Base-by-base conservation (phyloP, 2,329 filamentous ascomycete genomes). In the Parascedosporium putredinis region DNA sequence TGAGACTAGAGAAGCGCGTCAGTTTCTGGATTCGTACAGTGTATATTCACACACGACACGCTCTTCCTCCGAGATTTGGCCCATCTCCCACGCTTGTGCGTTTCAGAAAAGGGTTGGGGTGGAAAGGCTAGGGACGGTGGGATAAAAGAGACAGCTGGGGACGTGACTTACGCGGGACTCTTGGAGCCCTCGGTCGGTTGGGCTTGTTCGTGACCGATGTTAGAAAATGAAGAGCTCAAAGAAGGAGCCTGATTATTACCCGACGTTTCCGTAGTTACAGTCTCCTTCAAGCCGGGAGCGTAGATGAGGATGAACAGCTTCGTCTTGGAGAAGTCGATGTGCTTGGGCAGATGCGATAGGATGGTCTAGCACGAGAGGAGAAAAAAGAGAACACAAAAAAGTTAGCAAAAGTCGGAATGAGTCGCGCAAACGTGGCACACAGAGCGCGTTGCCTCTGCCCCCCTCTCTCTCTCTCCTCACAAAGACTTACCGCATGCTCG, bases 291-390 rank as follows among this genome's bases (percentile, higher is more conserved):
- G 47, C 79, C 76, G 1, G 91, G 91, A 2, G 88, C 82, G 66
- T 95, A 95, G 61, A 97, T 91, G 56, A 97, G 75, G 51, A 97
- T 77, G 60, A 95, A 94, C 22, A 96, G 74, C 61, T 87, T 86
- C 55, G 84, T 80, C 54, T 74, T 80, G 44, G 81, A 78, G 54
- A 84, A 79, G 63, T 95, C 82, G 56, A 84, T 81, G 52, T 85
- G 79, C 54, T 83, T 79, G 33, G 89, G 88, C 46, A 97, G 86
- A 64, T 95, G 86, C 40, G 90, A 94, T 51, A 97, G 76, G 56
- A 97, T 86, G 24, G 86, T 88, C 86, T 90, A 57, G 49, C 57
- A 16, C 54, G 36, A 24, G 49, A 2, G 33, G n/a, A n/a, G n/a
- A n/a, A 49, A 38, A 54, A 51, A 22, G 49, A 56, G 54, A 33